Base-by-base conservation (phyloP, 2,329 filamentous ascomycete genomes). In the Cucurbitaria berberidis region DNA sequence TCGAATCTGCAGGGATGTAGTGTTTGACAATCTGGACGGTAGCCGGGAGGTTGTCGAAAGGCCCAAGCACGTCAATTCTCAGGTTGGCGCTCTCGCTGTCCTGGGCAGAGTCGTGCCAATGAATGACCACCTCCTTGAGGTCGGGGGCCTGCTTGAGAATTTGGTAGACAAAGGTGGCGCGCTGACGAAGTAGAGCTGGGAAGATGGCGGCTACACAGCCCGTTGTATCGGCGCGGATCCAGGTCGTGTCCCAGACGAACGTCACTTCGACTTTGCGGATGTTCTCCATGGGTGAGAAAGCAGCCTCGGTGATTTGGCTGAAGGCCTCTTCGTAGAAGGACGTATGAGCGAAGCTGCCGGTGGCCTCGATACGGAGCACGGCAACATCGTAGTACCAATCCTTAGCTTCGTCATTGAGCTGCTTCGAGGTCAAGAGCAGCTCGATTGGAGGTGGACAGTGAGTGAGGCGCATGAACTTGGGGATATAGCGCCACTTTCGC, bases 321-420 rank as follows among this genome's bases (percentile, higher is more conserved):
- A 74, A 59, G 19, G 65, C 57, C 21, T 64, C 58, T 24, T 74
- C 69, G 51, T 70, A 73, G 51, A 74, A 73, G 38, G 62, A 60
- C 2, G 64, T 66, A 46, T 75, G 72, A 2, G 63, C 60, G 39
- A 75, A 73, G 60, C 67, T 69, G 29, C 53, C 64, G 3, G 72
- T 74, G n/a, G 62, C 69, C 13, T 70, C 50, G 49, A 75, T 67
- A 16, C 50, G 63, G 13, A 74, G 55, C 10, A 64, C 47, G 0
- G 67, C 60, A 13, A 63, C 60, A n/a, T 73, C 56, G 57, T 74
- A 74, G 54, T 67, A 74, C 69, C 69, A 74, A 39, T 65, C 55
- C 55, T 64, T 66, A 22, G 62, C 69, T 54, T 74, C 66, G 3
- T 29, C 43, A 45, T 60, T 67, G 40, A 75, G 57, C 43, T 68